Evolutionary conservation across 2,329 filamentous ascomycete species (phyloP).

Genomic region (Colletotrichum sp.): DNA sequence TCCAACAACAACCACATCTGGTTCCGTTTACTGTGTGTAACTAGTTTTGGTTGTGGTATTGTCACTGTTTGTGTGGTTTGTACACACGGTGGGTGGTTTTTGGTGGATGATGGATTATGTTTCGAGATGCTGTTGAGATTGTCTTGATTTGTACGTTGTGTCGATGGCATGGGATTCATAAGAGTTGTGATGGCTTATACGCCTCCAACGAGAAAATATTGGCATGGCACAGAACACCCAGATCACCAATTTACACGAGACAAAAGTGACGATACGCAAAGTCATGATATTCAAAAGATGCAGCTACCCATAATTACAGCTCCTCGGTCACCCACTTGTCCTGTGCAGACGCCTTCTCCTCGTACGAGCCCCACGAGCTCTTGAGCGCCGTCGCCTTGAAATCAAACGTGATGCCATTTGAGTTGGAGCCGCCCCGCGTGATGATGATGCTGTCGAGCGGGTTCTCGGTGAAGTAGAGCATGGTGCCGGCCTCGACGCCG

Average conservation of each 20-base stretch:
- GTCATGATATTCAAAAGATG: background rate
- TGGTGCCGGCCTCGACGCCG: slow-evolving; percentile 36
- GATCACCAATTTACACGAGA: background rate
- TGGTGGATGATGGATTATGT: too few species aligned
- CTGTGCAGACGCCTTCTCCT: background rate
- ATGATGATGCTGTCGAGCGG: slow-evolving; percentile 17
- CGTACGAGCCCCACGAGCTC: slow-evolving; percentile 18
- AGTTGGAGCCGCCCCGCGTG: background rate
- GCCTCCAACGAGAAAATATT: background rate
- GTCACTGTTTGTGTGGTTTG: background rate
- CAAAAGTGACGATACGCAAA: background rate
- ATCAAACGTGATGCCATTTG: slow-evolving; percentile 15
- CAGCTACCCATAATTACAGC: background rate
- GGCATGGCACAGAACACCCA: background rate
- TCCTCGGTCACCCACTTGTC: slow-evolving; percentile 12
- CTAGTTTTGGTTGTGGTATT: background rate
- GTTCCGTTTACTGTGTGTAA: background rate
- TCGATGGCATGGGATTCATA: background rate
- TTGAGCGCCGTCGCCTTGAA: slow-evolving; percentile 15
- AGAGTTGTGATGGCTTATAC: background rate
- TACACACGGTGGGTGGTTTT: background rate
- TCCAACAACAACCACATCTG: background rate
- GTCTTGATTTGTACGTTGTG: too few species aligned
- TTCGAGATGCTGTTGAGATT: background rate
- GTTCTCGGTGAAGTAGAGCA: slow-evolving; percentile 31